phyloP scores from a whole-genome alignment of 805 yeast genomes.

The Candida ortonii region DNA sequence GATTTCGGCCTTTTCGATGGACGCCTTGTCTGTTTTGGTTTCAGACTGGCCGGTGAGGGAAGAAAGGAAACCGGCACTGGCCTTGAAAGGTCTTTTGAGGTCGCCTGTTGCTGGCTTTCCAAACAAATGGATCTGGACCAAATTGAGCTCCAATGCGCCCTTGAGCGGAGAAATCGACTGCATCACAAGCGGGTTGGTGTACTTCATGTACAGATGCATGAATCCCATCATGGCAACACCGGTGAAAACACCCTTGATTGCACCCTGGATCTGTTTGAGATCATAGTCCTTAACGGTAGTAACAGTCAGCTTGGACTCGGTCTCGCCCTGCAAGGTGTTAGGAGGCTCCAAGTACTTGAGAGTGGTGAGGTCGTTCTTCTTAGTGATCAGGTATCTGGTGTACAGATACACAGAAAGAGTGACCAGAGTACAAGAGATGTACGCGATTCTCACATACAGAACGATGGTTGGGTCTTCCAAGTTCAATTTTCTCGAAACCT shows the following conservation, averaged over 20 bases:
- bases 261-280: constrained; percentile 74
- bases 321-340: constrained; percentile 70
- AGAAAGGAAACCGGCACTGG: constrained; percentile 71
- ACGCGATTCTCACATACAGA: constrained; percentile 71
- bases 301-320: constrained; percentile 71
- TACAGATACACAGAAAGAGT: constrained; percentile 66
- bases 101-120: constrained; percentile 83
- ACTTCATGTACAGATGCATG: constrained; percentile 97
- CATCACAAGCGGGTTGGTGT: constrained; percentile 95
- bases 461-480: constrained; percentile 78
- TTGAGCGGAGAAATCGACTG: constrained; percentile 90
- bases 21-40: constrained; percentile 79
- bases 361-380: constrained; percentile 87
- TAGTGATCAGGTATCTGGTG: constrained; percentile 56
- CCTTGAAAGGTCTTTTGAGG: constrained; percentile 94
- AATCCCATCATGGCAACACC: constrained; percentile 95
- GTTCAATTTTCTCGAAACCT: constrained; percentile 82
- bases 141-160: constrained; percentile 83
- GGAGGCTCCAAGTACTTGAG: constrained; percentile 88
- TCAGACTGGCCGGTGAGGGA: constrained; percentile 39
- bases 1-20: constrained; percentile 79
- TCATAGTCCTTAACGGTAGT: constrained; percentile 96
- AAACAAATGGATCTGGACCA: constrained; percentile 86
- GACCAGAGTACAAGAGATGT: constrained; percentile 60
- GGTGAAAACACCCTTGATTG: constrained; percentile 80